These are phyloP conservation scores for Termitomyces sp. DNA, from an alignment of 1,284 basidiomycete species.

Conservation along the genomic window DNA sequence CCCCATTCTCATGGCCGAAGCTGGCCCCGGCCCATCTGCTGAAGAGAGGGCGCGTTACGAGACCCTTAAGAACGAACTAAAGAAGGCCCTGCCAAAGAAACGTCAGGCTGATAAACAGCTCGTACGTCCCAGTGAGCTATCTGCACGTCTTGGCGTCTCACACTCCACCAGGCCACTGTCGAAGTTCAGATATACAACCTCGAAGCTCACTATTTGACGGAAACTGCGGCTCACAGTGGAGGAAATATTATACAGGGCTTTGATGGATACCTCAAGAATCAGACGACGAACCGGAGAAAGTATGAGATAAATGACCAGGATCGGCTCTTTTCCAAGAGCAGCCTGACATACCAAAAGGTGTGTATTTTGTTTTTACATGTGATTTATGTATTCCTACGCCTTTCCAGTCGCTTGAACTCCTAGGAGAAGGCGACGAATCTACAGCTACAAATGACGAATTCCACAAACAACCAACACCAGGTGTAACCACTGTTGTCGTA, in stretches of 20 bases:
- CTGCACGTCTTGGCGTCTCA: conserved; percentile 4
- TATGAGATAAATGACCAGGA: conserved; percentile 73
- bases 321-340: conserved; percentile 75
- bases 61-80: conserved; percentile 63
- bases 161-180: conserved; percentile 48
- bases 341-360: conserved; percentile 68
- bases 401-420: conserved; percentile 61
- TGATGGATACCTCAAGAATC: conserved; percentile 77
- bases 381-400: not conserved
- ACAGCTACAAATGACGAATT: conserved; percentile 53
- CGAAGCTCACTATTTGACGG: conserved; percentile 67
- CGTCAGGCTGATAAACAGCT: conserved; percentile 67
- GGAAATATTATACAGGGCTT: conserved; percentile 83
- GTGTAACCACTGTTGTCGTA: conserved; percentile 65
- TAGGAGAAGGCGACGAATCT: conserved; percentile 64
- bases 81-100: conserved; percentile 66
- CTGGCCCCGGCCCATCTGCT: conserved; percentile 32
- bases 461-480: conserved; percentile 55
- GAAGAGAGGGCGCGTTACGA: conserved; percentile 70
- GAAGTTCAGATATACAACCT: conserved; percentile 72
- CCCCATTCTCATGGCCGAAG: conserved; percentile 29
- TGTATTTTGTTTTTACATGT: conserved; percentile 8
- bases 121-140: conserved; percentile 34
- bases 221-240: conserved; percentile 66
- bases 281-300: conserved; percentile 57